Percentiles rank a stretch among this genome's conserved stretches.
Evolutionary conservation across 2,329 filamentous ascomycete species (phyloP).

Genomic region (Fusarium pilosicola): DNA sequence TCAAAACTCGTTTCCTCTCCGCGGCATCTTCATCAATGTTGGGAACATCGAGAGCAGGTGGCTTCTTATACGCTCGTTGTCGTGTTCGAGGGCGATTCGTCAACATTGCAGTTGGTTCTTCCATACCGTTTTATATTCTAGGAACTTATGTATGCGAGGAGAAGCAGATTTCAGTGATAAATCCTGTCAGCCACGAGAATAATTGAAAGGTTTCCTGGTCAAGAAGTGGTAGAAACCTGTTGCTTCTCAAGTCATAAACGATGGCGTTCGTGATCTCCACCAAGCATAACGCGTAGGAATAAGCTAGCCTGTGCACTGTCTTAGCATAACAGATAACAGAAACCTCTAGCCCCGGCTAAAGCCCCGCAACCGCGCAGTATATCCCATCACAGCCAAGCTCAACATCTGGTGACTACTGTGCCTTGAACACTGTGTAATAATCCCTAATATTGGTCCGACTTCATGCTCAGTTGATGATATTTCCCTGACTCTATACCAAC

Average conservation of each 20-base stretch:
- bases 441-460: slow-evolving; percentile 18
- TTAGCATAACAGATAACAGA: slow-evolving; percentile 46
- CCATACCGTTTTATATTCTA: background rate
- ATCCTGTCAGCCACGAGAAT: background rate
- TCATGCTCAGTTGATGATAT: background rate
- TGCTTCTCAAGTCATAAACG: slow-evolving; percentile 29
- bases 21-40: slow-evolving; percentile 61
- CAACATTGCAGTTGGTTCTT: slow-evolving; percentile 4
- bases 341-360: background rate
- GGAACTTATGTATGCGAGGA: background rate
- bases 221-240: background rate
- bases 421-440: slow-evolving; percentile 23
- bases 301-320: slow-evolving; percentile 33
- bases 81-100: slow-evolving; percentile 47
- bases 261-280: slow-evolving; percentile 27
- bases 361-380: slow-evolving; percentile 1
- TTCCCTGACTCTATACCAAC: too few relatives aligned
- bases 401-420: slow-evolving; percentile 1
- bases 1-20: slow-evolving; percentile 64
- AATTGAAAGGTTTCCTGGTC: background rate
- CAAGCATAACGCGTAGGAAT: slow-evolving; percentile 46
- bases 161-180: background rate
- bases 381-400: slow-evolving; percentile 10
- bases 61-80: slow-evolving; percentile 54
- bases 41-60: slow-evolving; percentile 55